Conservation (phyloP, 176 grass and related monocot genomes). For the Oryza australiensis region DNA sequence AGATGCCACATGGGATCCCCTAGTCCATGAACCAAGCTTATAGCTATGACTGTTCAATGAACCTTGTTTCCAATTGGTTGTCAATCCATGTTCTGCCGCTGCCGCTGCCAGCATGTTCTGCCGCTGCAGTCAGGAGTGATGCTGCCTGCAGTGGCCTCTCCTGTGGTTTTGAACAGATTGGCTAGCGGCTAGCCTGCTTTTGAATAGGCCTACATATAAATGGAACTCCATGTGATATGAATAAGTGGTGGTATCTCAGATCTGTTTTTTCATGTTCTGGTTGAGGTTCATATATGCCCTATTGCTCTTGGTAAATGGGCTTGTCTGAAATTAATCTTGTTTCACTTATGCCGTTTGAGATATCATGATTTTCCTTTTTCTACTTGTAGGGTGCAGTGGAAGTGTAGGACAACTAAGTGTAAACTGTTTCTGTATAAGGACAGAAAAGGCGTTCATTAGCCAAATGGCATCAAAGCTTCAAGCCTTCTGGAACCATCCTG, state of each 20-base stretch:
- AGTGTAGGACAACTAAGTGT: neutral
- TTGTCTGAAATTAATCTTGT: neutral
- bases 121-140: neutral
- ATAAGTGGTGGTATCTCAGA: neutral
- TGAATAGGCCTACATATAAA: neutral
- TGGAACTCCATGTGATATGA: neutral
- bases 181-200: neutral
- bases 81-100: neutral
- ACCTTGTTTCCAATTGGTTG: neutral
- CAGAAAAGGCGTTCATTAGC: neutral
- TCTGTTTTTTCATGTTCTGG: neutral
- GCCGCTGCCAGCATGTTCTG: neutral
- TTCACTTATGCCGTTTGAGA: neutral
- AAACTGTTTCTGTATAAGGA: slow-evolving; percentile 15
- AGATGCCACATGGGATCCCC: neutral
- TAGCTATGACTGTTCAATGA: neutral
- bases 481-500: slow-evolving; percentile 88
- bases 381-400: slow-evolving; percentile 12
- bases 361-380: neutral
- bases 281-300: neutral
- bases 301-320: neutral
- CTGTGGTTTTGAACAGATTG: neutral
- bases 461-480: slow-evolving; percentile 86
- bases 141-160: neutral
- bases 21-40: neutral